Percentiles rank a stretch among this genome's conserved stretches.
phyloP scores from a whole-genome alignment of 176 grass and related monocot species.

The Eragrostis nindensis region DNA sequence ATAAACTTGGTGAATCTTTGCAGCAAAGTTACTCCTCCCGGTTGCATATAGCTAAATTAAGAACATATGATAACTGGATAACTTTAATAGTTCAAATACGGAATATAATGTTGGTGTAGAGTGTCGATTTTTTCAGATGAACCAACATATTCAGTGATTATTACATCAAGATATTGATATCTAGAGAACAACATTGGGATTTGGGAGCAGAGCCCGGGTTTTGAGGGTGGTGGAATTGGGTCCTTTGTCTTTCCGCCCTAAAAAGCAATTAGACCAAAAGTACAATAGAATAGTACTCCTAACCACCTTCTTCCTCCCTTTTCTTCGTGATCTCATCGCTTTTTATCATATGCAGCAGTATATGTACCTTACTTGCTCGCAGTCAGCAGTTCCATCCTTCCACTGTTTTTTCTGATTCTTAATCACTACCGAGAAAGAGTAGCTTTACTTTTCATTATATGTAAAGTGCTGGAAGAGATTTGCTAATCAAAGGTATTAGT shows the following conservation, averaged over 20 bases:
- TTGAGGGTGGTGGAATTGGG: constrained; percentile 45
- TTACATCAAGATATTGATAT: constrained; percentile 35
- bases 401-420: constrained; percentile 34
- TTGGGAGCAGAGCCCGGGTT: constrained; percentile 53
- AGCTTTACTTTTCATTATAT: constrained; percentile 46
- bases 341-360: constrained; percentile 47
- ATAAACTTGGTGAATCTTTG: constrained; percentile 10
- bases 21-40: background rate
- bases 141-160: constrained; percentile 25
- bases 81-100: constrained; percentile 26
- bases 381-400: constrained; percentile 33
- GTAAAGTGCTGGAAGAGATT: constrained; percentile 8
- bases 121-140: constrained; percentile 41
- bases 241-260: constrained; percentile 66
- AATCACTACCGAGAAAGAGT: constrained; percentile 37
- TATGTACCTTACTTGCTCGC: constrained; percentile 54
- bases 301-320: constrained; percentile 23
- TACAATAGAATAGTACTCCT: constrained; percentile 45
- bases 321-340: constrained; percentile 45
- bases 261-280: constrained; percentile 54
- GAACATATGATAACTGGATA: background rate
- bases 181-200: constrained; percentile 34
- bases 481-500: constrained; percentile 32
- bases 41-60: background rate
- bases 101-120: constrained; percentile 6